Percentiles rank a stretch among this genome's conserved stretches.
phyloP scores from a whole-genome alignment of 1,284 basidiomycete genomes.

The Cystobasidiaceae sp. region DNA sequence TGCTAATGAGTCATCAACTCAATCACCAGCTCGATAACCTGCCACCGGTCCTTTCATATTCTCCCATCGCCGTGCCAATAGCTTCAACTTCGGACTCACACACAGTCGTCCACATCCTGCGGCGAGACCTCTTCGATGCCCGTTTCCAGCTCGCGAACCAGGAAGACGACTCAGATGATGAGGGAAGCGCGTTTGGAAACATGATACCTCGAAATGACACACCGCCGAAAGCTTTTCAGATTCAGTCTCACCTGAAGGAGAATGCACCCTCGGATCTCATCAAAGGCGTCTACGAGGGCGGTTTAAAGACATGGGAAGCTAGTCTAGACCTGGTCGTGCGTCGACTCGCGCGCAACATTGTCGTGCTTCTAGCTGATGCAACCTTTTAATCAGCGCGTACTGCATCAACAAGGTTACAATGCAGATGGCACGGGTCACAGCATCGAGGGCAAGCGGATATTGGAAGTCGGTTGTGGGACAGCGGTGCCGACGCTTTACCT shows the following conservation, averaged over 20 bases:
- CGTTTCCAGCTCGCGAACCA: conserved; percentile 76
- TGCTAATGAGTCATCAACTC: too few species aligned
- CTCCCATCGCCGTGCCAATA: conserved; percentile 39
- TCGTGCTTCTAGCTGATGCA: too few species aligned
- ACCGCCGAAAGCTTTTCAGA: neutral
- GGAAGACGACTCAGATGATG: conserved; percentile 39
- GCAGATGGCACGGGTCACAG: neutral
- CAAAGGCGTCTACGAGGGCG: conserved; percentile 90
- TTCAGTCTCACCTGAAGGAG: conserved; percentile 53
- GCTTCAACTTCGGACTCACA: neutral
- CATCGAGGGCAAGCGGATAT: conserved; percentile 52
- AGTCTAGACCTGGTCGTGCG: conserved; percentile 78
- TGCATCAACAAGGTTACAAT: conserved; percentile 7
- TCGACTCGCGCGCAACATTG: too few species aligned
- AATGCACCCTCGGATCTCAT: conserved; percentile 60
- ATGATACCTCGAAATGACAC: conserved; percentile 52
- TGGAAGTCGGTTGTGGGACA: conserved; percentile 92
- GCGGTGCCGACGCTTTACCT: conserved; percentile 74
- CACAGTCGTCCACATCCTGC: conserved; percentile 53
- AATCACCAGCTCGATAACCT: too few species aligned
- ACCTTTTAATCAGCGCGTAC: neutral
- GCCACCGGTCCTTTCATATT: too few species aligned
- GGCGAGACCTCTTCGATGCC: conserved; percentile 88
- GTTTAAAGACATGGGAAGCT: conserved; percentile 97
- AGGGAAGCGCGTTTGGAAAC: conserved; percentile 34